A percentile compares a stretch with the other conserved stretches of the same genome.
Conservation (phyloP, 2,329 filamentous ascomycete species). For the Sporothrix variecibatus region DNA sequence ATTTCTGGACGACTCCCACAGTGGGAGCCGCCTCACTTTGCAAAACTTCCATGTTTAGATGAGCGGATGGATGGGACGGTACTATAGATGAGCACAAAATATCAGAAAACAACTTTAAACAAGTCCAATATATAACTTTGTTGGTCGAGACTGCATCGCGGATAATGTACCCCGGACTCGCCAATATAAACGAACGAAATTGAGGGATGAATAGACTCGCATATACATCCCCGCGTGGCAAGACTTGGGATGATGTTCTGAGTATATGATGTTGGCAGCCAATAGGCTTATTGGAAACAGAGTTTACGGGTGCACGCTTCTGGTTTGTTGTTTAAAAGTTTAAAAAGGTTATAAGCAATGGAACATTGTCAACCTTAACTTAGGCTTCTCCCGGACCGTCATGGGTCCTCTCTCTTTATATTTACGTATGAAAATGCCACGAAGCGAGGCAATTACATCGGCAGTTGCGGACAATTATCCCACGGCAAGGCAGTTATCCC, state of each 20-base stretch:
- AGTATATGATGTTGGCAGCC: background rate
- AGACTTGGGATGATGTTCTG: background rate
- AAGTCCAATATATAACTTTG: background rate
- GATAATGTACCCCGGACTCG: conserved; percentile 19
- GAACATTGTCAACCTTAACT: background rate
- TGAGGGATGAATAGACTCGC: background rate
- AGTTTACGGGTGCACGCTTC: background rate
- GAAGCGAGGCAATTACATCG: background rate
- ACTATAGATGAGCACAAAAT: background rate
- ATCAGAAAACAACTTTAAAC: background rate
- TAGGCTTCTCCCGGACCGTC: conserved; percentile 13
- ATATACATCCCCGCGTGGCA: background rate
- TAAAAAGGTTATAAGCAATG: background rate
- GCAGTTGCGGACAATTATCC: background rate
- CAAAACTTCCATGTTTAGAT: background rate
- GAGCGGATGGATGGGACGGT: background rate
- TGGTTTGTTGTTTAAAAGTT: background rate
- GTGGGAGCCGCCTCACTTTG: background rate
- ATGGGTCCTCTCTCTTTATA: background rate
- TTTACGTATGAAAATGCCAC: background rate
- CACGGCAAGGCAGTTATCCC: too few species aligned
- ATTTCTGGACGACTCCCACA: background rate
- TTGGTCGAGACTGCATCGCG: background rate
- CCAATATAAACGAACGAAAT: background rate
- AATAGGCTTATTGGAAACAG: background rate